Percentiles rank a stretch among this genome's conserved stretches.
Conservation (phyloP, 148 eudicot genomes). For the Rhododendron griersonianum region DNA sequence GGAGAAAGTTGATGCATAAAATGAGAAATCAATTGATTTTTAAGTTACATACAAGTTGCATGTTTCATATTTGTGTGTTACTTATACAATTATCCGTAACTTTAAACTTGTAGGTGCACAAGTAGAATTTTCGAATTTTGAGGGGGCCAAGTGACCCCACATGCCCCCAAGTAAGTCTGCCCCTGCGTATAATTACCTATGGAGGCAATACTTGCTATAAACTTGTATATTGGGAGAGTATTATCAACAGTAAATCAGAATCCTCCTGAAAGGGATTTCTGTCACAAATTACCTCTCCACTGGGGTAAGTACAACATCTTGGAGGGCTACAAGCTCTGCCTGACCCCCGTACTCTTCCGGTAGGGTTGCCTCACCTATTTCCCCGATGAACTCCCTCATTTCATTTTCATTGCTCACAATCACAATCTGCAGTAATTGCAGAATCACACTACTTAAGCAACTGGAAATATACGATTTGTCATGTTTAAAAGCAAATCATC, state of each 20-base stretch:
- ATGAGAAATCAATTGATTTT: not conserved
- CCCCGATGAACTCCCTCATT: conserved; percentile 24
- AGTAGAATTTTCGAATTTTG: not conserved
- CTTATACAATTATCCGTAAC: not conserved
- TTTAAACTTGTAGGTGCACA: not conserved
- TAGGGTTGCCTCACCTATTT: conserved; percentile 39
- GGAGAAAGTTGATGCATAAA: not conserved
- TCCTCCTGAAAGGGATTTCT: not conserved
- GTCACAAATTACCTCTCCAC: conserved; percentile 4
- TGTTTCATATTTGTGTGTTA: not conserved
- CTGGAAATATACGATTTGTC: not conserved
- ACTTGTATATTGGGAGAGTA: not conserved
- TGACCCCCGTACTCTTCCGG: conserved; percentile 49
- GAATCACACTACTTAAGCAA: not conserved
- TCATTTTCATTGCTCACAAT: conserved; percentile 46
- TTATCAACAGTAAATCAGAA: not conserved
- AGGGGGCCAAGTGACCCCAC: not conserved
- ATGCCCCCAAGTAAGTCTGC: not conserved
- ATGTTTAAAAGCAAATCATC: not conserved
- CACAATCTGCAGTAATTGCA: conserved; percentile 30
- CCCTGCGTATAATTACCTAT: not conserved
- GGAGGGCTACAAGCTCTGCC: conserved; percentile 39
- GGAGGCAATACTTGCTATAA: not conserved
- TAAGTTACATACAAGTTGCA: not conserved
- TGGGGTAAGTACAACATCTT: conserved; percentile 28